Evolutionary conservation across 139 green algal species (phyloP).

Genomic region (Bryopsis sp.): DNA sequence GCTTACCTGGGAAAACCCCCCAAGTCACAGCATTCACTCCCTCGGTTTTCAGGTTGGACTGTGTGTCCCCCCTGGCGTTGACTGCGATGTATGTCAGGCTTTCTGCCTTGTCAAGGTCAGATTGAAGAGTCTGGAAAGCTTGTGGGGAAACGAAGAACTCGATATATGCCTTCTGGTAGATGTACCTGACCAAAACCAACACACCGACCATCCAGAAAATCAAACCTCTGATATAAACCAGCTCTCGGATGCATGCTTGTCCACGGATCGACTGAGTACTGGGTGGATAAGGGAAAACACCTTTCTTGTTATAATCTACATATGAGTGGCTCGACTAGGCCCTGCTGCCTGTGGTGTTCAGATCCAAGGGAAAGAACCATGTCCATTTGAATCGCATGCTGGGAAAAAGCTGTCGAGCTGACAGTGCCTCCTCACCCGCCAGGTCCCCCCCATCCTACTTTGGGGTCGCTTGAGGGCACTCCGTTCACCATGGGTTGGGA

Average conservation of each 20-base stretch:
- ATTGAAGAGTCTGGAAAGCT: constrained; percentile 38
- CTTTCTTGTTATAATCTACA: no score
- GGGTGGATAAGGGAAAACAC: no score
- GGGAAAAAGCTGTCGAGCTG: no score
- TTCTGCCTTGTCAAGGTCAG: constrained; percentile 27
- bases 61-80: constrained; percentile 39
- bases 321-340: no score
- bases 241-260: no score
- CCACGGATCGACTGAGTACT: no score
- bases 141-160: constrained; percentile 72
- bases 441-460: constrained; percentile 57
- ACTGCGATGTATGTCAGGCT: constrained; percentile 64
- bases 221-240: neutral
- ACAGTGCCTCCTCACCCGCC: constrained; percentile 55
- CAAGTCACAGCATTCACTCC: constrained; percentile 69
- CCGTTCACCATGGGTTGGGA: constrained; percentile 62
- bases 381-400: no score
- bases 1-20: constrained; percentile 71
- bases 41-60: constrained; percentile 35
- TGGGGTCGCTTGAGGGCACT: constrained; percentile 30
- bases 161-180: constrained; percentile 83
- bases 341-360: no score
- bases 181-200: constrained; percentile 26
- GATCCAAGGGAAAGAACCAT: no score
- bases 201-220: neutral